A percentile compares a stretch with the other conserved stretches of the same genome.
Conservation (phyloP, 768 basidiomycete genomes). For the Termitomyces heimii region DNA sequence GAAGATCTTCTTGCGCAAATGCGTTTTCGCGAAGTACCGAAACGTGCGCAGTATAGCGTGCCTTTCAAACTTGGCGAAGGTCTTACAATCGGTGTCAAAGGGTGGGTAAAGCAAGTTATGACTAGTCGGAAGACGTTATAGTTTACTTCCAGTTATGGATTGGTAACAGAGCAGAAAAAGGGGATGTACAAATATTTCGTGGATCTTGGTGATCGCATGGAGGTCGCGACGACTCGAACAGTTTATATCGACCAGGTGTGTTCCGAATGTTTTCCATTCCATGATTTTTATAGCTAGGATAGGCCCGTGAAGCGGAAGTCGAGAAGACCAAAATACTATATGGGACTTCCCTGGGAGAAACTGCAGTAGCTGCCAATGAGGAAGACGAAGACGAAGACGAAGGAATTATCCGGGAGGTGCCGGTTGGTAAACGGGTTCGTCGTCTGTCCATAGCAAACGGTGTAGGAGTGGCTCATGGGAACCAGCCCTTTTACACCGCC, state of each 20-base stretch:
- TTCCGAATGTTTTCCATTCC: background rate
- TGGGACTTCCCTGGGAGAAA: slow-evolving; percentile 33
- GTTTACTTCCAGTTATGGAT: slow-evolving; percentile 57
- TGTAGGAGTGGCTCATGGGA: background rate
- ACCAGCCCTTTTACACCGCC: slow-evolving; percentile 77
- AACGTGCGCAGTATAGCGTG: slow-evolving; percentile 76
- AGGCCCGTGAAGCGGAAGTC: slow-evolving; percentile 42
- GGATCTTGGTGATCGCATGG: slow-evolving; percentile 72
- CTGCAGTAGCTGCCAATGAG: slow-evolving; percentile 25
- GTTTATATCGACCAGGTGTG: slow-evolving; percentile 72
- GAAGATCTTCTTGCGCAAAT: slow-evolving; percentile 76
- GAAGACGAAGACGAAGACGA: slow-evolving; percentile 35
- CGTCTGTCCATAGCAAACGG: background rate
- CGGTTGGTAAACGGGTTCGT: slow-evolving; percentile 45
- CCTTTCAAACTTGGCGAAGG: slow-evolving; percentile 75
- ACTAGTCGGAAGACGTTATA: background rate
- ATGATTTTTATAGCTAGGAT: background rate
- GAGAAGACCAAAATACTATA: slow-evolving; percentile 40
- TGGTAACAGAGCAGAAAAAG: slow-evolving; percentile 86
- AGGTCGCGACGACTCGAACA: slow-evolving; percentile 66
- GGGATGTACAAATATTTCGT: slow-evolving; percentile 79
- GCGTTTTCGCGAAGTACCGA: slow-evolving; percentile 78
- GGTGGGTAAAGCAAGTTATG: slow-evolving; percentile 32
- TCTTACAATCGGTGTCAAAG: slow-evolving; percentile 76
- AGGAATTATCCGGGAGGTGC: slow-evolving; percentile 34